Base-by-base conservation (phyloP, 345 rosid species). In the Populus tremula region DNA sequence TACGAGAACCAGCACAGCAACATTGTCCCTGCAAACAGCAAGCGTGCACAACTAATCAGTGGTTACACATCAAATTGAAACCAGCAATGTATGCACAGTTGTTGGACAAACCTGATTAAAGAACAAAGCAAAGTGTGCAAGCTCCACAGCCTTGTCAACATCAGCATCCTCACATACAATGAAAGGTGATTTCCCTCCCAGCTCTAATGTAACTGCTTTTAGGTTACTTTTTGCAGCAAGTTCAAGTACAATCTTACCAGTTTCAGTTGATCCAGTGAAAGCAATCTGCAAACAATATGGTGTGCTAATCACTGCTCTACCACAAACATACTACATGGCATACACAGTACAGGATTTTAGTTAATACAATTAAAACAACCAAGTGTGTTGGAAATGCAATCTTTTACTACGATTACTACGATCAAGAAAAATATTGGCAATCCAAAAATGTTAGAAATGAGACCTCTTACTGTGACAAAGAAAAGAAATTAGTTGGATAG, bases 111-210 rank as follows among this genome's bases (percentile, higher is more conserved):
- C 84, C 81, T 82, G 84, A 82, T 82, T 82, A 43, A 78, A 82
- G 76, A 82, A 78, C 33, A 82, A 41, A 23, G 84, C 84, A 33
- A 70, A 70, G 71, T 69, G 81, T 21, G 81, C 81, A n/a, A 78
- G 76, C 70, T 78, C 81, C 38, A 71, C 81, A 69, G 73, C 84
- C 39, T 74, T 75, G 17, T 82, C 78, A 20, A 82, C 21, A 13
- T 82, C 81, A 70, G 79, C 82, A 74, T 82, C 84, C 62, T 74
- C 84, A 5, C 76, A 78, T 10, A 82, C 73, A 23, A 82, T 78
- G 76, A 78, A 78, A 53, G 84, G 84, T 36, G 84, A 82, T 67
- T 82, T 82, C 47, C 84, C 79, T 49, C 84, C 84, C 21, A 82
- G 84, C 76, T 82, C 84, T 50, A 82, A 33, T 31, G 82, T 78